Conservation (phyloP, 2,329 filamentous ascomycete species). For the Monilinia polystroma region DNA sequence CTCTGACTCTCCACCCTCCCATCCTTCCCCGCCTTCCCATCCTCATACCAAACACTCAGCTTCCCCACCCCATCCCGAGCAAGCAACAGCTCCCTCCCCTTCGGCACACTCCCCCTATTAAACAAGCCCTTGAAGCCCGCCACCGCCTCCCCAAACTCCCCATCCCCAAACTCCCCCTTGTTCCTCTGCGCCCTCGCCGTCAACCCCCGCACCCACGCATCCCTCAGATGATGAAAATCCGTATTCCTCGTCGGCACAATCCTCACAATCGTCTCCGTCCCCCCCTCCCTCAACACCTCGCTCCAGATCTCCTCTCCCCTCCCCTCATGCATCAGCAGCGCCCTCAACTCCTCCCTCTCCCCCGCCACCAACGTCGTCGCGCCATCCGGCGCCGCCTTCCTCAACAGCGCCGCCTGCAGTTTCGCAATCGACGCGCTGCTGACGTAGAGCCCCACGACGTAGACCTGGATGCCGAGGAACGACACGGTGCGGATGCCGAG, state of each 20-base stretch:
- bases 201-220: conserved; percentile 86
- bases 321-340: conserved; percentile 66
- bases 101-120: conserved; percentile 75
- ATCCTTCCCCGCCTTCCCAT: conserved; percentile 43
- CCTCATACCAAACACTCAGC: conserved; percentile 67
- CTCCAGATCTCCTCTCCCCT: conserved; percentile 74
- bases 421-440: conserved; percentile 75
- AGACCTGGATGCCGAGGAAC: conserved; percentile 87
- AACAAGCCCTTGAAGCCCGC: conserved; percentile 80
- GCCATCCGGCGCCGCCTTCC: conserved; percentile 63
- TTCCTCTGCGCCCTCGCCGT: conserved; percentile 64
- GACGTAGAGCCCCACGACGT: conserved; percentile 90
- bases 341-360: conserved; percentile 74
- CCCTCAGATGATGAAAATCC: conserved; percentile 87
- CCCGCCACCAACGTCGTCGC: conserved; percentile 80
- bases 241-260: conserved; percentile 91
- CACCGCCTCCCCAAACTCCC: conserved; percentile 73
- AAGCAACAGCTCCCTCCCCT: conserved; percentile 75
- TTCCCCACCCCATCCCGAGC: conserved; percentile 63
- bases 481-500: conserved; percentile 86
- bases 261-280: conserved; percentile 74
- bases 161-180: conserved; percentile 58
- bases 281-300: conserved; percentile 61
- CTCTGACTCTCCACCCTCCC: conserved; percentile 43
- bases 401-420: conserved; percentile 72